These are phyloP conservation scores for Bipolaris oryzae DNA, from an alignment of 2,329 filamentous ascomycete genomes.

Conservation along the genomic window DNA sequence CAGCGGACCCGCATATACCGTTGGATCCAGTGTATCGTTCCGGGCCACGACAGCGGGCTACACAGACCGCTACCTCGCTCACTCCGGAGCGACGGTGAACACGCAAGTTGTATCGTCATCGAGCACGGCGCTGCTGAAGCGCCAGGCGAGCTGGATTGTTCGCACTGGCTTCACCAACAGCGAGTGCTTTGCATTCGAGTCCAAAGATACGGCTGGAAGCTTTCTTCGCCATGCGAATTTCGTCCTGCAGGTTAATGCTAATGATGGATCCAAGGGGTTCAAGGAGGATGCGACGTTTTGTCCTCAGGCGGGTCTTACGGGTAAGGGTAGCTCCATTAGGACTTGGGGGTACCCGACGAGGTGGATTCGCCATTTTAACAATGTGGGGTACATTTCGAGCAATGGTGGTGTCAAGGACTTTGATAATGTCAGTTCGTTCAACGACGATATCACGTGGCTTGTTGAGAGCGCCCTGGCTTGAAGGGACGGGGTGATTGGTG, in stretches of 20 bases:
- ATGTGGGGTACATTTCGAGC: constrained; percentile 56
- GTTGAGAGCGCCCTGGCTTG: constrained; percentile 17
- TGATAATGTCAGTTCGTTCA: constrained; percentile 58
- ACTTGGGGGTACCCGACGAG: constrained; percentile 67
- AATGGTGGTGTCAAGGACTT: constrained; percentile 64
- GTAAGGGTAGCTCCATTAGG: constrained; percentile 59
- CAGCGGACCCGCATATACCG: constrained; percentile 56
- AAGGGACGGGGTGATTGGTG: not conserved
- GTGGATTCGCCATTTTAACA: constrained; percentile 62
- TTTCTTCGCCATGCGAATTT: constrained; percentile 65
- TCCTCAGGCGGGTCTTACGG: constrained; percentile 58
- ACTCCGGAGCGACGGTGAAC: constrained; percentile 58
- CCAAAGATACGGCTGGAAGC: constrained; percentile 62
- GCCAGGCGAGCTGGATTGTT: constrained; percentile 64
- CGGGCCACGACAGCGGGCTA: constrained; percentile 62
- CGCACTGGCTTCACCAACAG: constrained; percentile 62
- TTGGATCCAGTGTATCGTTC: constrained; percentile 61
- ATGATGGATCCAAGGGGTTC: constrained; percentile 64
- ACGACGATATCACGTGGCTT: constrained; percentile 60
- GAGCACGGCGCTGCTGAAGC: constrained; percentile 57
- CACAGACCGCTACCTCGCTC: constrained; percentile 61
- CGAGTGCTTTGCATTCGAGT: constrained; percentile 67
- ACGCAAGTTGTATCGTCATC: constrained; percentile 62
- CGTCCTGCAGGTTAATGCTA: constrained; percentile 55
- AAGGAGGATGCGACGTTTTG: constrained; percentile 69